These are phyloP conservation scores for Melanomma pulvis-pyrius DNA, from an alignment of 495 filamentous ascomycete genomes.

Conservation along the genomic window DNA sequence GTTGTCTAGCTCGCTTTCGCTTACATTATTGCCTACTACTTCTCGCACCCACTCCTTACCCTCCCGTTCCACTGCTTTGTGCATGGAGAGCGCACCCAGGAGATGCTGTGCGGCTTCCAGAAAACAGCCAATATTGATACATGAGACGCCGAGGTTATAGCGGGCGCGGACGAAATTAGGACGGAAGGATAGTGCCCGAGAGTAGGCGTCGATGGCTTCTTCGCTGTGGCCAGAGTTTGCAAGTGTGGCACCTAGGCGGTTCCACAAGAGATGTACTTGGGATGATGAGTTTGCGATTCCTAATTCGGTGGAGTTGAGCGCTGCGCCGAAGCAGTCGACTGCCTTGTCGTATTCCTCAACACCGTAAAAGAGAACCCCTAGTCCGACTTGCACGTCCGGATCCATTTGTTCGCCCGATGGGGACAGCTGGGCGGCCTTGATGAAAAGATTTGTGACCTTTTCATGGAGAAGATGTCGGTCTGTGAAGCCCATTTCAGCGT, in stretches of 20 bases:
- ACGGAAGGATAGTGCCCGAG: conserved; percentile 81
- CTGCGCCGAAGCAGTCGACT: conserved; percentile 95
- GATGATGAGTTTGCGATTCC: conserved; percentile 73
- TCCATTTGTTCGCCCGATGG: conserved; percentile 91
- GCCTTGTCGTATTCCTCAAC: conserved; percentile 97
- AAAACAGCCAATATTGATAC: conserved; percentile 96
- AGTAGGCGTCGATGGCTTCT: conserved; percentile 95
- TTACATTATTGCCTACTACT: conserved; percentile 65
- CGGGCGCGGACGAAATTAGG: conserved; percentile 95
- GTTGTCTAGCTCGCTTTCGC: conserved; percentile 72
- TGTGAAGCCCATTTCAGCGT: conserved; percentile 82
- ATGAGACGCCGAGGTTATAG: conserved; percentile 94
- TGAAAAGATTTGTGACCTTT: conserved; percentile 85
- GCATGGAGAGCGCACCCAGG: conserved; percentile 93
- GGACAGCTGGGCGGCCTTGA: conserved; percentile 85
- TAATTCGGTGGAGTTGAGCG: conserved; percentile 77
- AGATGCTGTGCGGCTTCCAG: conserved; percentile 91
- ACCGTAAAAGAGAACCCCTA: conserved; percentile 97
- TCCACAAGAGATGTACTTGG: conserved; percentile 94
- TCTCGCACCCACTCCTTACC: conserved; percentile 80
- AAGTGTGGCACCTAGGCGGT: conserved; percentile 92
- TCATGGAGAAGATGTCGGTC: conserved; percentile 89
- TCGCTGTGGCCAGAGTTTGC: conserved; percentile 91
- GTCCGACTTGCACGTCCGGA: conserved; percentile 94
- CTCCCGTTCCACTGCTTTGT: conserved; percentile 87